phyloP scores from a whole-genome alignment of 2,329 filamentous ascomycete species.

The Penicillium digitatum region DNA sequence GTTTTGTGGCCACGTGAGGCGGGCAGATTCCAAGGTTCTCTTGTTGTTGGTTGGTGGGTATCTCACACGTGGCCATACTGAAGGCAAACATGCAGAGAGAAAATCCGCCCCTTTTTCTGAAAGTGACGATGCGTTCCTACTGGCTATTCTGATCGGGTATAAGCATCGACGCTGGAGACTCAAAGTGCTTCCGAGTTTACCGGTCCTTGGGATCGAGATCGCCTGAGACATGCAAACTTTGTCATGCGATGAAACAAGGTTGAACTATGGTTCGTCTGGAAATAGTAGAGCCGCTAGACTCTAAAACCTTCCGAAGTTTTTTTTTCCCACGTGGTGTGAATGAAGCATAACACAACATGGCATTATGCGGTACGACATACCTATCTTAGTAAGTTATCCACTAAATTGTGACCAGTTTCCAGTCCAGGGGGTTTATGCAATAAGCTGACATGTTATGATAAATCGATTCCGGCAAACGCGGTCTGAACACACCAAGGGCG shows the following conservation, averaged over 20 bases:
- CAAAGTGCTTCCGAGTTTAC: not conserved
- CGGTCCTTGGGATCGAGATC: not conserved
- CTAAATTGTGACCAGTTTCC: not conserved
- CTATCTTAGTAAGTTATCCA: not conserved
- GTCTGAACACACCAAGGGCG: not conserved
- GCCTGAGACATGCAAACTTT: not conserved
- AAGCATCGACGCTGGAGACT: not conserved
- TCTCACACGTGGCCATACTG: not conserved
- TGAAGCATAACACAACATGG: not conserved
- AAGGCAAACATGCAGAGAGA: not conserved
- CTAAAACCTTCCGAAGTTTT: no score
- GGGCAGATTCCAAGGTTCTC: not conserved
- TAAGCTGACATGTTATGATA: slow-evolving; percentile 5
- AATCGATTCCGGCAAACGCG: not conserved
- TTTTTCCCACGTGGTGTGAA: not conserved
- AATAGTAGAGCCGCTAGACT: not conserved
- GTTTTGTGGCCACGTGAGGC: not conserved
- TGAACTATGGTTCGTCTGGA: not conserved
- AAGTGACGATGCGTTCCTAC: not conserved
- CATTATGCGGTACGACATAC: not conserved
- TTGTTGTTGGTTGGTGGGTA: not conserved
- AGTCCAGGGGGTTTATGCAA: slow-evolving; percentile 4
- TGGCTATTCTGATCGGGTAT: not conserved
- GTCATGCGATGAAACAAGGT: not conserved
- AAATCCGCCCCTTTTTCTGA: not conserved